These are phyloP conservation scores for Chernovozyma aurita DNA, from an alignment of 1,139 yeast genomes.

Conservation along the genomic window DNA sequence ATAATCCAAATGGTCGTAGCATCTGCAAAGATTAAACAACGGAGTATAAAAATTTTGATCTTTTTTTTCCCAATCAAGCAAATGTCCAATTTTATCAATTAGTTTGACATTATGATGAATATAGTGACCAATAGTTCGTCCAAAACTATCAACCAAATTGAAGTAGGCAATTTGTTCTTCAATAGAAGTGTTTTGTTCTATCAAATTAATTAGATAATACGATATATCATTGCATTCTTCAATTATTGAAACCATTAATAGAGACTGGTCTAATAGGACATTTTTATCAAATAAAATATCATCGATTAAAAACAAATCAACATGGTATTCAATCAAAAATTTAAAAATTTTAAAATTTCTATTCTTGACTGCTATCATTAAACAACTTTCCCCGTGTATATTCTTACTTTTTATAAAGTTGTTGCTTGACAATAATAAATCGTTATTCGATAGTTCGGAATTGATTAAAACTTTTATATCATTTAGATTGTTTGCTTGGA, in stretches of 20 bases:
- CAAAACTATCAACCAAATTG: conserved; percentile 45
- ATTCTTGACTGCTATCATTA: conserved; percentile 49
- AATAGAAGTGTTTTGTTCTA: conserved; percentile 38
- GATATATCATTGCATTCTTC: conserved; percentile 49
- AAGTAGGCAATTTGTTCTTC: conserved; percentile 48
- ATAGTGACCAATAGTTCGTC: conserved; percentile 71
- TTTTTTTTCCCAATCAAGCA: conserved; percentile 64
- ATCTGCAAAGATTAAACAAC: conserved; percentile 65
- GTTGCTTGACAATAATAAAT: conserved; percentile 23
- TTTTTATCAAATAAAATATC: conserved; percentile 64
- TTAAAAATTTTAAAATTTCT: conserved; percentile 42
- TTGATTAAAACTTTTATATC: conserved; percentile 19
- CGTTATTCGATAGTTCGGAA: conserved; percentile 1
- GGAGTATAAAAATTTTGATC: conserved; percentile 79
- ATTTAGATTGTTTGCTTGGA: conserved; percentile 31
- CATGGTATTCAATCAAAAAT: conserved; percentile 34
- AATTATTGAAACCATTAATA: conserved; percentile 59
- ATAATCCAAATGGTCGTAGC: conserved; percentile 76
- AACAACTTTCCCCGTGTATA: conserved; percentile 62
- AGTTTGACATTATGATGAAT: conserved; percentile 56
- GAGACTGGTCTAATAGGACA: conserved; percentile 43
- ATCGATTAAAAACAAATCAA: conserved; percentile 51
- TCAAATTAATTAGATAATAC: conserved; percentile 41
- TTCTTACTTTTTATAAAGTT: conserved; percentile 51
- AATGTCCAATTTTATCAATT: conserved; percentile 51